Evolutionary conservation across 768 basidiomycete genomes (phyloP).

Genomic region (Pleurotus eryngii): DNA sequence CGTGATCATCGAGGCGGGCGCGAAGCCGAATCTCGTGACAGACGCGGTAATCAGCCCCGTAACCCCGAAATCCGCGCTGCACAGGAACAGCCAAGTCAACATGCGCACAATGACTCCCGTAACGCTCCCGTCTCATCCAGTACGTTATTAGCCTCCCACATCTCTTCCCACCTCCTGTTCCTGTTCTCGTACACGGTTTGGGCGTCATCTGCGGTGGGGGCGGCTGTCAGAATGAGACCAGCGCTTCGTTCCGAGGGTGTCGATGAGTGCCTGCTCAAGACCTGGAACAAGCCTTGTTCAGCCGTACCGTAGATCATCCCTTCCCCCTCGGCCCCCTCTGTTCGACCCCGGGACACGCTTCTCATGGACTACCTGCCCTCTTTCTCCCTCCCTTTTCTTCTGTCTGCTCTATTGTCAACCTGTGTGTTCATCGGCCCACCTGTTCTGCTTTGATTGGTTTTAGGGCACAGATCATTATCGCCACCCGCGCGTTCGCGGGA

Average conservation of each 20-base stretch:
- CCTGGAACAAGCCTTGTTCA: background rate
- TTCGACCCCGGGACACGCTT: slow-evolving; percentile 34
- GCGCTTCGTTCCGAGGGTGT: slow-evolving; percentile 18
- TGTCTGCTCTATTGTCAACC: slow-evolving; percentile 28
- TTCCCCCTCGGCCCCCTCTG: slow-evolving; percentile 24
- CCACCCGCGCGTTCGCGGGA: slow-evolving; percentile 33
- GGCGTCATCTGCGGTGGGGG: slow-evolving; percentile 24
- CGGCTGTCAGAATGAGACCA: slow-evolving; percentile 6
- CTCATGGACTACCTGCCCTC: slow-evolving; percentile 34
- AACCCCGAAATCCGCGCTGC: background rate
- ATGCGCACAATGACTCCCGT: slow-evolving; percentile 18
- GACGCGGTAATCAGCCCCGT: slow-evolving; percentile 2
- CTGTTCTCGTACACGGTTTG: slow-evolving; percentile 26
- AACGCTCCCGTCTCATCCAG: slow-evolving; percentile 34
- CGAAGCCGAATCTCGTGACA: background rate
- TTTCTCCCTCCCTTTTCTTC: slow-evolving; percentile 30
- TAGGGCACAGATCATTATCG: slow-evolving; percentile 42
- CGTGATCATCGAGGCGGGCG: background rate
- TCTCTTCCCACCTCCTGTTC: slow-evolving; percentile 33
- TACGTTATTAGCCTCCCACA: slow-evolving; percentile 58
- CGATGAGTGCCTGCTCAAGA: slow-evolving; percentile 16
- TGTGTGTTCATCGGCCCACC: slow-evolving; percentile 27
- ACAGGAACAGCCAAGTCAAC: slow-evolving; percentile 25
- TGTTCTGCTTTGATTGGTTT: slow-evolving; percentile 33
- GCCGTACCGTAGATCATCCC: slow-evolving; percentile 3